phyloP scores from a whole-genome alignment of 2,329 filamentous ascomycete species.

The Sporothrix pallida region DNA sequence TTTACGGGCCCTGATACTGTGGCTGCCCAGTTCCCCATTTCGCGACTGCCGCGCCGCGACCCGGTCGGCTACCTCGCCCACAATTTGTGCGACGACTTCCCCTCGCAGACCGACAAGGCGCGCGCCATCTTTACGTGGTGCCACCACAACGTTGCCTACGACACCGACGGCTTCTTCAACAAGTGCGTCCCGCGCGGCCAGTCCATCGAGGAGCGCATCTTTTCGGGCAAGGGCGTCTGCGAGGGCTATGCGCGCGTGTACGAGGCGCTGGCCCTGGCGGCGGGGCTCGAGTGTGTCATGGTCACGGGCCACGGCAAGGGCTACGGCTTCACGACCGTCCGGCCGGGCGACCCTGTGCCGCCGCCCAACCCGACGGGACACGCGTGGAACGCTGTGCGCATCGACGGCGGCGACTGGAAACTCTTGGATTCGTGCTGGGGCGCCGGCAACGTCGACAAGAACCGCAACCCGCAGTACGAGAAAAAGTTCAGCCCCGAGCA shows the following conservation, averaged over 20 bases:
- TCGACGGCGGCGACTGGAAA: slow-evolving; percentile 90
- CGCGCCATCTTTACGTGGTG: slow-evolving; percentile 93
- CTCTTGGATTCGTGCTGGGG: slow-evolving; percentile 93
- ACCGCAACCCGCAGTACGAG: slow-evolving; percentile 63
- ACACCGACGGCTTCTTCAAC: slow-evolving; percentile 78
- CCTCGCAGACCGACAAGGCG: slow-evolving; percentile 86
- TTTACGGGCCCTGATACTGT: slow-evolving; percentile 82
- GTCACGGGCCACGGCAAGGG: slow-evolving; percentile 86
- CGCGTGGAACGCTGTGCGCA: slow-evolving; percentile 91
- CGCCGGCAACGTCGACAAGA: slow-evolving; percentile 69
- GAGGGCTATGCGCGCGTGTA: slow-evolving; percentile 89
- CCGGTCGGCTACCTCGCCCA: slow-evolving; percentile 77
- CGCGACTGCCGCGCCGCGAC: slow-evolving; percentile 68
- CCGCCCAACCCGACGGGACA: slow-evolving; percentile 68
- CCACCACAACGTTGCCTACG: slow-evolving; percentile 90
- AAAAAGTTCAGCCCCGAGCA: slow-evolving; percentile 69
- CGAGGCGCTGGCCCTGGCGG: slow-evolving; percentile 75
- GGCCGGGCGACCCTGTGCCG: slow-evolving; percentile 69
- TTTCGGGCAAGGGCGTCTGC: slow-evolving; percentile 83
- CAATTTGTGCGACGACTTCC: slow-evolving; percentile 78
- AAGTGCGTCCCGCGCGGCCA: slow-evolving; percentile 66
- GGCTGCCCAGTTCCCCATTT: slow-evolving; percentile 75
- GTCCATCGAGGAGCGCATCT: slow-evolving; percentile 74
- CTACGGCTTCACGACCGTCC: slow-evolving; percentile 69
- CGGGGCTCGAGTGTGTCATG: slow-evolving; percentile 78